phyloP scores from a whole-genome alignment of 1,284 basidiomycete species.

The Austroboletus novae-zelandiae region DNA sequence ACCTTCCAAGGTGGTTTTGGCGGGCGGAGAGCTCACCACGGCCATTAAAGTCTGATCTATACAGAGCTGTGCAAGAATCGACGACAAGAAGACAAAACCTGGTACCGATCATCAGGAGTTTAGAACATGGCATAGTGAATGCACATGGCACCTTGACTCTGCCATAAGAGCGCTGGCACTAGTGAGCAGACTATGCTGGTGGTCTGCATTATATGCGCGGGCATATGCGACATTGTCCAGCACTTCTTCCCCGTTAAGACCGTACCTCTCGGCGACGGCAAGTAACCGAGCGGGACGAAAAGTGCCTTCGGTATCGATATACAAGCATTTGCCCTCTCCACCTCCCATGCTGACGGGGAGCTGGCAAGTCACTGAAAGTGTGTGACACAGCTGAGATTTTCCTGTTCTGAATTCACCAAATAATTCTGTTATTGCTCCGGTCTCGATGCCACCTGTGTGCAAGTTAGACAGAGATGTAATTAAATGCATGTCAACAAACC shows the following conservation, averaged over 20 bases:
- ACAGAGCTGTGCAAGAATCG: slow-evolving; percentile 95
- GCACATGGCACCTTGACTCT: slow-evolving; percentile 75
- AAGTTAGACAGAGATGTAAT: slow-evolving; percentile 12
- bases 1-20: slow-evolving; percentile 97
- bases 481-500: slow-evolving; percentile 48
- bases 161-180: slow-evolving; percentile 97
- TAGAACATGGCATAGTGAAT: background rate
- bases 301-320: slow-evolving; percentile 98
- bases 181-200: slow-evolving; percentile 89
- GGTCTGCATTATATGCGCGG: slow-evolving; percentile 97
- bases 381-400: slow-evolving; percentile 98
- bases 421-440: slow-evolving; percentile 96
- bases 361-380: slow-evolving; percentile 97
- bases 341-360: slow-evolving; percentile 97
- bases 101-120: slow-evolving; percentile 9
- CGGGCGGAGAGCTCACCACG: slow-evolving; percentile 94
- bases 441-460: slow-evolving; percentile 87
- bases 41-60: slow-evolving; percentile 95
- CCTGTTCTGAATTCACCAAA: slow-evolving; percentile 99
- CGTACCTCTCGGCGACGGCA: slow-evolving; percentile 93
- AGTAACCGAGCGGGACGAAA: slow-evolving; percentile 96
- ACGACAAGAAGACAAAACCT: slow-evolving; percentile 97
- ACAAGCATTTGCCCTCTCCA: slow-evolving; percentile 98
- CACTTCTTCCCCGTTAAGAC: slow-evolving; percentile 96
- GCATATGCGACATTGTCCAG: slow-evolving; percentile 99